phyloP scores from a whole-genome alignment of 176 grass and related monocot species.

The Otatea glauca region DNA sequence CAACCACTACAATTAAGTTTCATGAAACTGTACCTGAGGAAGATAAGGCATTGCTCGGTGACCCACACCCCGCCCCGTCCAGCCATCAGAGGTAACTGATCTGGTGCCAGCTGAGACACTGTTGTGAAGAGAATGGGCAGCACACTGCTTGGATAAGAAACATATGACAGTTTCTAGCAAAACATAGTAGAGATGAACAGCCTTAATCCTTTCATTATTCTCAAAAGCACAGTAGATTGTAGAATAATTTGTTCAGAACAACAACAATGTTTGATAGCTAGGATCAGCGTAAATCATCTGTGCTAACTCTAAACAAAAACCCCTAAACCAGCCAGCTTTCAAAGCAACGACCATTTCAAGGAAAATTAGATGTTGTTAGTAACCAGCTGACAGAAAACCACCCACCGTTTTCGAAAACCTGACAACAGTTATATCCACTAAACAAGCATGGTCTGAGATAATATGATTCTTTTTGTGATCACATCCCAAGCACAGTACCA shows the following conservation, averaged over 20 bases:
- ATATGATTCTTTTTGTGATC: neutral
- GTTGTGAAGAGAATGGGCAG: neutral
- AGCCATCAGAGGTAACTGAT: neutral
- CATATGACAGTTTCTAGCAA: neutral
- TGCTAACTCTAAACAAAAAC: neutral
- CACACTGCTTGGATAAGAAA: neutral
- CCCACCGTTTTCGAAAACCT: neutral
- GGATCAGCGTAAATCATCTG: neutral
- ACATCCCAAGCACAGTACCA: neutral
- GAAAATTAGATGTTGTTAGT: neutral
- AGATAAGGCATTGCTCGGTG: neutral
- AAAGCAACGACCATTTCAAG: neutral
- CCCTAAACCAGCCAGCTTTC: neutral
- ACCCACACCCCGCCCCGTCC: neutral
- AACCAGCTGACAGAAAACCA: conserved; percentile 1
- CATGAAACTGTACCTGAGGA: conserved; percentile 9
- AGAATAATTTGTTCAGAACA: neutral
- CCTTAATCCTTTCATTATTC: no score
- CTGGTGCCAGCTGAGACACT: neutral
- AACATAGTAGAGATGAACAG: neutral
- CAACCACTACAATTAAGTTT: neutral
- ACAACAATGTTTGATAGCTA: neutral
- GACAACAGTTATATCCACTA: neutral
- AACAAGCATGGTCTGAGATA: neutral
- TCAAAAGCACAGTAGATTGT: neutral